Conservation (phyloP, 2,329 filamentous ascomycete genomes). For the Phialophora tarda region DNA sequence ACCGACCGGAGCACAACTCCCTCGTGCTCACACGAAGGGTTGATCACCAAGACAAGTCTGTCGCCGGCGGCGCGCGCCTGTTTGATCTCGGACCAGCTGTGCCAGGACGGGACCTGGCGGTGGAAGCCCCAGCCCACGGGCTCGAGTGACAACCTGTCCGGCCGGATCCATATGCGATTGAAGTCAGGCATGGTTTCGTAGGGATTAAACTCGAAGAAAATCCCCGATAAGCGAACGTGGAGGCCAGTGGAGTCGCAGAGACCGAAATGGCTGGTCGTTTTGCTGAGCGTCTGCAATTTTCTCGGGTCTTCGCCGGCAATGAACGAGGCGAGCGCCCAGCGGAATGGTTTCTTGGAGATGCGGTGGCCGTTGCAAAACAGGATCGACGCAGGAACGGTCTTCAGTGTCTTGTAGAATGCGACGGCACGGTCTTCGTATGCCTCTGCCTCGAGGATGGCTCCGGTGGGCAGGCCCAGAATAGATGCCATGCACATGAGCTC, state of each 20-base stretch:
- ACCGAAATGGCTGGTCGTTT: slow-evolving; percentile 10
- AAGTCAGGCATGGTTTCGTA: background rate
- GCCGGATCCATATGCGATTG: slow-evolving; percentile 7
- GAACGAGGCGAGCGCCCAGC: slow-evolving; percentile 10
- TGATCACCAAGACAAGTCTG: background rate
- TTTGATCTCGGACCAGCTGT: slow-evolving; percentile 6
- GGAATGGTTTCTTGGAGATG: background rate
- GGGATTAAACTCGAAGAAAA: slow-evolving; percentile 5
- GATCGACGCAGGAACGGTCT: slow-evolving; percentile 8
- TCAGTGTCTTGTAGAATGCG: slow-evolving; percentile 12
- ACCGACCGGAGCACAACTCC: background rate
- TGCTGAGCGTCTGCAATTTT: slow-evolving; percentile 11
- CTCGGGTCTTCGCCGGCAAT: slow-evolving; percentile 10
- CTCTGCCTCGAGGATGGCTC: slow-evolving; percentile 7
- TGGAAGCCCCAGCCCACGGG: background rate
- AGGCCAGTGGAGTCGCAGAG: slow-evolving; percentile 1
- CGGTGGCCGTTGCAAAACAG: slow-evolving; percentile 9
- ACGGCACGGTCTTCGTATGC: slow-evolving; percentile 10
- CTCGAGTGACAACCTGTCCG: background rate
- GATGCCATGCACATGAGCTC: slow-evolving; percentile 97
- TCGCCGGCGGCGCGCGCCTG: background rate
- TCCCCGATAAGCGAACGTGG: background rate
- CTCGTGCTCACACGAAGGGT: slow-evolving; percentile 11
- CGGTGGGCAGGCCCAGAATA: slow-evolving; percentile 79
- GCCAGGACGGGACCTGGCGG: background rate